phyloP scores from a whole-genome alignment of 2,329 filamentous ascomycete genomes.

The Hymenoscyphus fraxineus region DNA sequence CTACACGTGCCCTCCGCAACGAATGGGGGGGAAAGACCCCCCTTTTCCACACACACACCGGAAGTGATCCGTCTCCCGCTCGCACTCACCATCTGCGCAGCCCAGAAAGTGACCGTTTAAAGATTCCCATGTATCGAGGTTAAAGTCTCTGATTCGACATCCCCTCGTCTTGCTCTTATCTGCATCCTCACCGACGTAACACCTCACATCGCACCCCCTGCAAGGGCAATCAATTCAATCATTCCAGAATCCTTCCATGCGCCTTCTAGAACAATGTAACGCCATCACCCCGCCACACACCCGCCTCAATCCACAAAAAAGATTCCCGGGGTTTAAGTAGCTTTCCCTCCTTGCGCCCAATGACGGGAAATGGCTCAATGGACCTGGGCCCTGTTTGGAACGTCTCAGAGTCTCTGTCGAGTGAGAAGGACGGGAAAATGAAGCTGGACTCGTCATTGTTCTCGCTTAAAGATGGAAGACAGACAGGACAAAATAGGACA shows the following conservation, averaged over 20 bases:
- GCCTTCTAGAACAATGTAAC: constrained; percentile 6
- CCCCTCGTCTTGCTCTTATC: neutral
- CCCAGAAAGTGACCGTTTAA: no score
- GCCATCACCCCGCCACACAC: neutral
- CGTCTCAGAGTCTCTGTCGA: neutral
- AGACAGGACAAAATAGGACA: no score
- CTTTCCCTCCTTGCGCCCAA: no score
- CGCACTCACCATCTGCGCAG: neutral
- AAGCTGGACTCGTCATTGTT: neutral
- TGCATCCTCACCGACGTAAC: neutral
- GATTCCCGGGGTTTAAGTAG: no score
- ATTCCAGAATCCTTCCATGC: constrained; percentile 5
- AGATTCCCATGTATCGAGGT: no score
- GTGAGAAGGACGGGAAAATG: neutral
- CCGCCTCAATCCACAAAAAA: no score
- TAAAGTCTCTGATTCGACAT: neutral
- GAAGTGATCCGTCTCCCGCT: neutral
- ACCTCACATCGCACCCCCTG: neutral
- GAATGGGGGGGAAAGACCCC: neutral
- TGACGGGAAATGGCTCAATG: no score
- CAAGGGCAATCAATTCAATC: neutral
- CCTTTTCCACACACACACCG: neutral
- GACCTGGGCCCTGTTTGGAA: no score
- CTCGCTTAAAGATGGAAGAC: neutral
- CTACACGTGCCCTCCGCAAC: neutral